Base-by-base conservation (phyloP, 1,284 basidiomycete genomes). In the Volvariella volvacea region DNA sequence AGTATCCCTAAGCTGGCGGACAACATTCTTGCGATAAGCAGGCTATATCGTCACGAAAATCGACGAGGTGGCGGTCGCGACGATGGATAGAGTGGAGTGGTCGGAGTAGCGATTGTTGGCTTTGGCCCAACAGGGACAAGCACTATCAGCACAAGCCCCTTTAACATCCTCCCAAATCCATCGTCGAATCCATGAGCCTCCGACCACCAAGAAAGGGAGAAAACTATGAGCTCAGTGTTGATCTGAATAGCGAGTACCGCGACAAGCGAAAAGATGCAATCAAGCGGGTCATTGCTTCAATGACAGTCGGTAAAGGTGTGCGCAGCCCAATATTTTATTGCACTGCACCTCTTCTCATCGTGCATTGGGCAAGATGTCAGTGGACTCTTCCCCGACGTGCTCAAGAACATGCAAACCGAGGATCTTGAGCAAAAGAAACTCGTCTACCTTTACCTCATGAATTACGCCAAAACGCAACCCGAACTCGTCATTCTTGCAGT, bases 381-480 rank as follows among this genome's bases (percentile, higher is more conserved):
- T 61, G 95, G 92, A 25, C 81, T 99, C 50, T 98, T 99, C 61
- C 92, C 93, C 4, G 92, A 97, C 66, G 95, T 99, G 19, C 83
- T 99, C 61, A 98, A 98, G 78, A 98, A 98, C 67, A 97, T 97
- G 92, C 88, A 92, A 62, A 92, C 91, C 17, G 91, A 93, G 33
- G 89, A 94, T 61, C 76, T 95, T 43, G 92, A 94, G 61, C 91
- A 94, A 65, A 95, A 94, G 76, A 94, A 95, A 65, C 86, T 99
- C 38, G 95, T 98, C 19, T 99, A 99, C 60, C 81, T 98, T 38
- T 99, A 97, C 64, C 83, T 98, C 48, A 97, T 97, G 86, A 96
- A 97, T 71, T 98, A 98, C 57, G 93, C 94, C 42, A 96, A 96
- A 63, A 94, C 95, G 0, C 95, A 99, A 61, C 95, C 96, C 0